Conservation (phyloP, 345 rosid genomes). For the Citrus sp. region DNA sequence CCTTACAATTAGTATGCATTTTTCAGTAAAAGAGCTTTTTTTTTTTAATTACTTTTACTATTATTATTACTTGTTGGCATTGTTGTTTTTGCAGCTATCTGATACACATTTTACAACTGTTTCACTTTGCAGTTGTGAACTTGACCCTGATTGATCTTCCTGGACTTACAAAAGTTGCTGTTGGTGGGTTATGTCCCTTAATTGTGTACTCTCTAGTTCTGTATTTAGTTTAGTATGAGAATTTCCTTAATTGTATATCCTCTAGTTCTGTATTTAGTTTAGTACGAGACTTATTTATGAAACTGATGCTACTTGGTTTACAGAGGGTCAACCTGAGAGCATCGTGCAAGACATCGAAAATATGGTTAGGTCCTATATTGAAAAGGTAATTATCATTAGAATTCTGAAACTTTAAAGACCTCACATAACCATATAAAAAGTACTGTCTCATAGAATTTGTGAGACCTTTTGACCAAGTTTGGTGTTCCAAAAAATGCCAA, state of each 20-base stretch:
- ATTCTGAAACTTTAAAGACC: neutral
- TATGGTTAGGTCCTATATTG: conserved; percentile 84
- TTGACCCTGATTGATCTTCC: conserved; percentile 96
- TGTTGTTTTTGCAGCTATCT: neutral
- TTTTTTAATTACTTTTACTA: neutral
- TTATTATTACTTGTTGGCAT: neutral
- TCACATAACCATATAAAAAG: neutral
- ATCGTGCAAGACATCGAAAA: conserved; percentile 85
- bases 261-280: neutral
- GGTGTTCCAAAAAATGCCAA: neutral
- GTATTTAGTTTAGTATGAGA: conserved; percentile 1
- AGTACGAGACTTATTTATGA: neutral
- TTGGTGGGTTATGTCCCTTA: conserved; percentile 52
- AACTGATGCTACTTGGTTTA: conserved; percentile 18
- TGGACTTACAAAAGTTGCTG: conserved; percentile 96
- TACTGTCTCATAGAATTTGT: neutral
- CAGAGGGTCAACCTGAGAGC: conserved; percentile 92
- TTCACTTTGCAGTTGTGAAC: conserved; percentile 69
- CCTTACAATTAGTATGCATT: neutral
- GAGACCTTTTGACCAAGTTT: neutral
- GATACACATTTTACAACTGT: conserved; percentile 5
- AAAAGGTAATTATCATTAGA: conserved; percentile 54
- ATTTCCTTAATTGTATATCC: neutral
- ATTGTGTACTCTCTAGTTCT: neutral
- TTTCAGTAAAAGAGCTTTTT: neutral